phyloP scores from a whole-genome alignment of 306 rosid species.

The Urtica urens region DNA sequence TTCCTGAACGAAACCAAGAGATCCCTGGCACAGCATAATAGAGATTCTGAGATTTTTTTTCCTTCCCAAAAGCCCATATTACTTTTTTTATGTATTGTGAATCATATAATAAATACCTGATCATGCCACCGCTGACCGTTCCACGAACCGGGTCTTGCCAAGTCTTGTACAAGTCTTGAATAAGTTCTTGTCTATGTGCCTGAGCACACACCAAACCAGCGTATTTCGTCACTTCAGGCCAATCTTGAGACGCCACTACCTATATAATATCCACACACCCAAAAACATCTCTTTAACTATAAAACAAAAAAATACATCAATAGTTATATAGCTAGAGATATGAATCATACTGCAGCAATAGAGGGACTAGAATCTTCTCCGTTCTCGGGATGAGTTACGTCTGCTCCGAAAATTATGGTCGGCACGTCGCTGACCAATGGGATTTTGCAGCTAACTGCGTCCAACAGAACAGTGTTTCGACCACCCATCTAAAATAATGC shows the following conservation, averaged over 20 bases:
- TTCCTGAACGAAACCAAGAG: conserved; percentile 79
- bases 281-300: conserved; percentile 4
- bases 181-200: conserved; percentile 90
- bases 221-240: conserved; percentile 96
- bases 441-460: conserved; percentile 88
- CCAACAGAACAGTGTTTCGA: conserved; percentile 87
- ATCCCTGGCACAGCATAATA: conserved; percentile 61
- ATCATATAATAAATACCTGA: conserved; percentile 44
- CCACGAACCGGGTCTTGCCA: conserved; percentile 97
- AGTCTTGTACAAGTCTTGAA: conserved; percentile 81
- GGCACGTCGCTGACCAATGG: conserved; percentile 91
- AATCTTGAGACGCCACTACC: conserved; percentile 96
- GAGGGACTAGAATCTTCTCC: conserved; percentile 95
- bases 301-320: background rate
- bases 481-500: conserved; percentile 77
- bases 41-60: background rate
- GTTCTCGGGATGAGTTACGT: conserved; percentile 89
- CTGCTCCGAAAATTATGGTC: conserved; percentile 89
- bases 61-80: no score
- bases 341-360: conserved; percentile 64
- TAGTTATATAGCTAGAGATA: no score
- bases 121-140: conserved; percentile 83
- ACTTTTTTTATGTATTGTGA: no score
- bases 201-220: conserved; percentile 92
- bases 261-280: conserved; percentile 31